Evolutionary conservation across 2,329 filamentous ascomycete species (phyloP), one percentile per base, ranked within the genome.

Genomic region (Paracoccidioides lutzii): DNA sequence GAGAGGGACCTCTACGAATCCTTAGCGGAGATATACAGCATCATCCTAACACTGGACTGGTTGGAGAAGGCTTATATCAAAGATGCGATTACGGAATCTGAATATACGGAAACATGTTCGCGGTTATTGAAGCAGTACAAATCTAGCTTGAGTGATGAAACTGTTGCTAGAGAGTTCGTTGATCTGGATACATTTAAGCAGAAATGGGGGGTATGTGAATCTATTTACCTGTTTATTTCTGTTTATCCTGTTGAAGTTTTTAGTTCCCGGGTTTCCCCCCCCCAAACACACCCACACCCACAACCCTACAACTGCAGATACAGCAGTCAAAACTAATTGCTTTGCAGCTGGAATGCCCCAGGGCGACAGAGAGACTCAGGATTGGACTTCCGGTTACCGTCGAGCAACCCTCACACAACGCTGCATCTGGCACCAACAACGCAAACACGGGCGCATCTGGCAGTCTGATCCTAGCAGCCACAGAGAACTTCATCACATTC

Each of bases 401-500:
- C 59, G 81, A 82, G 67, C 80, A 81, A 59, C 78, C 81, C 10
- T 74, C 76, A 44, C 75, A 76, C 59, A 61, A 79, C 73, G 33
- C 76, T 70, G 67, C 62, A 57, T 62, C 65, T 56, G 67, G 61
- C 58, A 62, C 65, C 56, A 60, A 59, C 38, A 59, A 60, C 40
- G 57, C 64, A 22, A 61, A 60, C 63, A 59, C 64, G 48, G 67
- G 71, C 52, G 66, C 69, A 50, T 79, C 79, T n/a, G 79, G 79
- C 42, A 78, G 75, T 46, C 73, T 96, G 40, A 94, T 97, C 57
- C 76, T 94, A 44, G 85, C 91, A 60, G 93, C 93, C 1, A 97
- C 91, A 0, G 90, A 98, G 71, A 94, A 96, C 69, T 98, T 98
- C 70, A 98, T 98, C 71, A 98, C 93, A 0, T 91, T 98, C 67